These are phyloP conservation scores for Colletotrichum eremochloae DNA, from an alignment of 2,329 filamentous ascomycete genomes.

Conservation along the genomic window DNA sequence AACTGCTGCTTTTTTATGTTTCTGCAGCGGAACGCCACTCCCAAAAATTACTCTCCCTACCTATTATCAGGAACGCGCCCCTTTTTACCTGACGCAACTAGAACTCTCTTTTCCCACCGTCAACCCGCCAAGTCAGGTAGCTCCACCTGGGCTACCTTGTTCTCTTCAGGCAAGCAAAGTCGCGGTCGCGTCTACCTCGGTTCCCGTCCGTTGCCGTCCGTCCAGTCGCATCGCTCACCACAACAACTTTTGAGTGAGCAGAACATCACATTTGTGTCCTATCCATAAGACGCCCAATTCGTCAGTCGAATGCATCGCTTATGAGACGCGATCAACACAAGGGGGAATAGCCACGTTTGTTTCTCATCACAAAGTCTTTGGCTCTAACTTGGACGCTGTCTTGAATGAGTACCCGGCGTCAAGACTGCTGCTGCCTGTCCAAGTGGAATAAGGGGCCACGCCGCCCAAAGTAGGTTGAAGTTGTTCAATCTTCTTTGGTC, in stretches of 20 bases:
- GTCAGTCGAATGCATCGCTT: not conserved
- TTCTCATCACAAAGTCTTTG: slow-evolving; percentile 10
- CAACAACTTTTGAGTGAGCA: slow-evolving; percentile 21
- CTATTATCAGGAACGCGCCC: slow-evolving; percentile 1
- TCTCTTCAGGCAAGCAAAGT: slow-evolving; percentile 23
- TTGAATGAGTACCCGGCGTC: slow-evolving; percentile 29
- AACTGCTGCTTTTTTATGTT: slow-evolving; percentile 12
- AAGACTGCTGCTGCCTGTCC: slow-evolving; percentile 13
- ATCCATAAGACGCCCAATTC: not conserved
- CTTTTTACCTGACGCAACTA: not conserved
- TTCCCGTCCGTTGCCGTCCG: slow-evolving; percentile 11
- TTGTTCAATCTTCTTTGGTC: slow-evolving; percentile 12
- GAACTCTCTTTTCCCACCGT: not conserved
- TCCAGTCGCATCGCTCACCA: slow-evolving; percentile 26
- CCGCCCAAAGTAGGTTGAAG: slow-evolving; percentile 22
- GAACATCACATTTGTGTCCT: slow-evolving; percentile 15
- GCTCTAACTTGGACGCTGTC: not conserved
- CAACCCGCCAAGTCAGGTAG: not conserved
- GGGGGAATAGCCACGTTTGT: not conserved
- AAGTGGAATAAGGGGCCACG: slow-evolving; percentile 35
- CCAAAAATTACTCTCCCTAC: not conserved
- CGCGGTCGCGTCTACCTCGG: slow-evolving; percentile 37
- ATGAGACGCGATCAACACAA: slow-evolving; percentile 1
- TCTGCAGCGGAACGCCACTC: slow-evolving; percentile 8
- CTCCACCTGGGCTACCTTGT: not conserved